Evolutionary conservation across 2,329 filamentous ascomycete species (phyloP), one percentile per base, ranked within the genome.

Genomic region (Penicillium nordicum): DNA sequence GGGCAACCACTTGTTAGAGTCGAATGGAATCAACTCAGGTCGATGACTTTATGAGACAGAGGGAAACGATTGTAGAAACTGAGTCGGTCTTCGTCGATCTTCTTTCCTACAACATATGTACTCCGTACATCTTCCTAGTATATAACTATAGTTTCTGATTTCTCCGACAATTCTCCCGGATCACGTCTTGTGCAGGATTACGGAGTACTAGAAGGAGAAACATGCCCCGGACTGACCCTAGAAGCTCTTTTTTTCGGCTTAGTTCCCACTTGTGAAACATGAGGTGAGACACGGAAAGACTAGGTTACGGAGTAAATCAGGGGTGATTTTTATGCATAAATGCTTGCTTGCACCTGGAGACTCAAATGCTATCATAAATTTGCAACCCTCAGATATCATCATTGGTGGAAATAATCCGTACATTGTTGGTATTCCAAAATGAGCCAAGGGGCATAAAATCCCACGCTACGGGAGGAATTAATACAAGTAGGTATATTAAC

Each of bases 241-340:
- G 3, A 21, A 34, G 30, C 54, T 37, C 25, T 14, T 34, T 34
- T n/a, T 14, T 44, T 47, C 11, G 54, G 60, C 18, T 34, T 57
- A 61, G 52, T 21, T 27, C n/a, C 21, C 34, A 18, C 41, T 32
- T 32, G 27, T 57, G 54, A 60, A 57, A 60, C 52, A 40, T 16
- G 41, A 18, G 32, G 36, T 49, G 48, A 41, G 23, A 57, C 55
- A 51, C 12, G 34, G 42, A 23, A 44, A 36, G 11, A 18, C 14
- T 40, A 21, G 2, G 21, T 21, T 21, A 21, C 21, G 21, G 21
- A 21, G 21, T 21, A 27, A 10, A 40, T 23, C 7, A 40, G n/a
- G 25, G 10, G 10, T 4, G 43, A 34, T n/a, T 14, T 40, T 23
- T 16, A 46, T 38, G 50, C 32, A 53, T 29, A 34, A 21, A 2